Evolutionary conservation across 1,284 basidiomycete species (phyloP).

Genomic region (Ceratobasidium sp.): DNA sequence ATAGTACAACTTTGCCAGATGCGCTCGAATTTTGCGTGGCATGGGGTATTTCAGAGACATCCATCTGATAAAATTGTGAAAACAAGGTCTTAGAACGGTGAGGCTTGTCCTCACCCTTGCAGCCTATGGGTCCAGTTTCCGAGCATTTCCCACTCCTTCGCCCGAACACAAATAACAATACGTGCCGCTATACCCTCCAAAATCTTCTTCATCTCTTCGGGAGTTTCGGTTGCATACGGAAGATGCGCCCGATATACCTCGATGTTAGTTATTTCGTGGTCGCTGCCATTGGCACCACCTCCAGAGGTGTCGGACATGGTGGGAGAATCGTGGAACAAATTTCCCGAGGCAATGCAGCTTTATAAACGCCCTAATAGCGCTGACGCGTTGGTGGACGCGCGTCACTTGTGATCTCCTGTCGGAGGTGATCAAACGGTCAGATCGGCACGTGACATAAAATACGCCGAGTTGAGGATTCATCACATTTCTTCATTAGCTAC

Average conservation of each 20-base stretch:
- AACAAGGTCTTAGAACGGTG: constrained; percentile 12
- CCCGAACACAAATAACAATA: constrained; percentile 78
- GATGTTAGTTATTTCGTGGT: constrained; percentile 10
- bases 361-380: constrained; percentile 13
- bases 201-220: constrained; percentile 79
- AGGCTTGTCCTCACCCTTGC: constrained; percentile 70
- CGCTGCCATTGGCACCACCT: constrained; percentile 5
- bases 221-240: constrained; percentile 83
- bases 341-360: constrained; percentile 4
- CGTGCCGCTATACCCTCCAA: constrained; percentile 80
- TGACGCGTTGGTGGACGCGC: constrained; percentile 40
- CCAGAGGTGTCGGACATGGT: constrained; percentile 32
- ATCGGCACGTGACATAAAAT: constrained; percentile 9
- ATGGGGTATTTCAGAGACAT: constrained; percentile 85
- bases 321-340: neutral
- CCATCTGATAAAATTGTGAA: constrained; percentile 68
- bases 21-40: constrained; percentile 76
- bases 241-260: constrained; percentile 55
- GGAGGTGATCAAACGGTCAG: neutral
- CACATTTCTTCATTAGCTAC: constrained; percentile 9
- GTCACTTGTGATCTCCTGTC: neutral
- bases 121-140: constrained; percentile 79
- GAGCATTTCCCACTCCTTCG: constrained; percentile 79
- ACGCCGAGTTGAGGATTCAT: neutral
- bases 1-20: constrained; percentile 84